These are phyloP conservation scores for Suillus subluteus DNA, from an alignment of 768 basidiomycete species.

Conservation along the genomic window DNA sequence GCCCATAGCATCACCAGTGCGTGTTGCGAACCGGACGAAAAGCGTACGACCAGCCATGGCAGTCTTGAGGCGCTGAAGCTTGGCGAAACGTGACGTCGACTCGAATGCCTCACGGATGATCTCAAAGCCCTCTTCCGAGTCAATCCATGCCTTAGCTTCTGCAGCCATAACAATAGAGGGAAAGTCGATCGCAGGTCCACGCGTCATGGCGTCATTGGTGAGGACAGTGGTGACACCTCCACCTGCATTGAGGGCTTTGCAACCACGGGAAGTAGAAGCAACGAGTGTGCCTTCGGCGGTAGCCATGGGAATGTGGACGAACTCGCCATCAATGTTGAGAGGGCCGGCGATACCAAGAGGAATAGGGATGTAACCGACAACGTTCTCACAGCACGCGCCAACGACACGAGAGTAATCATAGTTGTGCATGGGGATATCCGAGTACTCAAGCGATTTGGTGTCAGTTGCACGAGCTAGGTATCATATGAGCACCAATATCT, in stretches of 20 bases:
- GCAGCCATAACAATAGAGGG: constrained; percentile 80
- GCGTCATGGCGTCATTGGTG: constrained; percentile 94
- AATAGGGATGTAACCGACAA: constrained; percentile 94
- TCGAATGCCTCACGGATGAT: constrained; percentile 88
- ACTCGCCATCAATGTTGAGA: constrained; percentile 82
- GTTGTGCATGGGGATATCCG: constrained; percentile 77
- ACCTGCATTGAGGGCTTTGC: constrained; percentile 95
- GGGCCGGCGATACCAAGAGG: constrained; percentile 98
- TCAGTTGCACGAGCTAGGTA: constrained; percentile 76
- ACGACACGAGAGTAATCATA: constrained; percentile 95
- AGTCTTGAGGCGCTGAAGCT: constrained; percentile 82
- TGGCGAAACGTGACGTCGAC: constrained; percentile 91
- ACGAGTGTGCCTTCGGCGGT: constrained; percentile 99
- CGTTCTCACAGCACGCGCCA: constrained; percentile 99
- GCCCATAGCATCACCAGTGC: constrained; percentile 98
- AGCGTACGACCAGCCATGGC: constrained; percentile 92
- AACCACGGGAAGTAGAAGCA: constrained; percentile 95
- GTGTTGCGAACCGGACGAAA: constrained; percentile 91
- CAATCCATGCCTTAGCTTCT: constrained; percentile 86
- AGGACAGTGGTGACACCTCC: constrained; percentile 96
- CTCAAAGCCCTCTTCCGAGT: constrained; percentile 75
- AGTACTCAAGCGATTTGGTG: constrained; percentile 83
- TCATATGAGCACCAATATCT: constrained; percentile 9
- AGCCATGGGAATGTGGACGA: constrained; percentile 96
- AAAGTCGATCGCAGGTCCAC: constrained; percentile 98